phyloP scores from a whole-genome alignment of 805 yeast genomes.

The Candida incommunis region DNA sequence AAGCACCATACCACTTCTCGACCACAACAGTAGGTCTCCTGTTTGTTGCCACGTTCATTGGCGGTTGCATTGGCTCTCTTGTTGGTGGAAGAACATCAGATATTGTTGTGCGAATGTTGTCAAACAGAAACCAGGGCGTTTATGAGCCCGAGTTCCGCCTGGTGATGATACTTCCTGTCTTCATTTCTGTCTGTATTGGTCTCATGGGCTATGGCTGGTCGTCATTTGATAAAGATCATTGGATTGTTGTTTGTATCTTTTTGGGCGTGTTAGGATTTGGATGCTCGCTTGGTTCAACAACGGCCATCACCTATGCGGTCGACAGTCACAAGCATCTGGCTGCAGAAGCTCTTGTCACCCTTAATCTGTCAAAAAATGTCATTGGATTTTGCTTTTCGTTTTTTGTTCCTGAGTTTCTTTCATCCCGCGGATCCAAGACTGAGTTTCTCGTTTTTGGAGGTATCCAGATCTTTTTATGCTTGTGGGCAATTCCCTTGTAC shows the following conservation, averaged over 20 bases:
- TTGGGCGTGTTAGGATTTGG: conserved; percentile 46
- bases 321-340: conserved; percentile 46
- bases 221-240: conserved; percentile 28
- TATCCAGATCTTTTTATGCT: conserved; percentile 33
- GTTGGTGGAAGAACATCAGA: conserved; percentile 40
- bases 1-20: conserved; percentile 31
- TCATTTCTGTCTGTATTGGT: conserved; percentile 31
- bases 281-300: conserved; percentile 45
- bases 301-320: conserved; percentile 45
- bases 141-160: conserved; percentile 53
- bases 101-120: conserved; percentile 29
- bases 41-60: conserved; percentile 41
- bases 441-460: conserved; percentile 39
- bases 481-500: conserved; percentile 37
- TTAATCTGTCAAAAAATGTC: conserved; percentile 40
- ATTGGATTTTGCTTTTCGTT: conserved; percentile 43
- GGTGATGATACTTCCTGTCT: conserved; percentile 37
- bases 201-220: conserved; percentile 56
- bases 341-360: conserved; percentile 41
- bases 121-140: conserved; percentile 34
- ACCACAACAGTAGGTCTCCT: conserved; percentile 36
- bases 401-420: conserved; percentile 36
- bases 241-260: conserved; percentile 47
- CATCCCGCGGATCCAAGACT: conserved; percentile 28
- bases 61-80: conserved; percentile 43